Evolutionary conservation across 1,284 basidiomycete genomes (phyloP).

Genomic region (Lignosus rhinocerotis): DNA sequence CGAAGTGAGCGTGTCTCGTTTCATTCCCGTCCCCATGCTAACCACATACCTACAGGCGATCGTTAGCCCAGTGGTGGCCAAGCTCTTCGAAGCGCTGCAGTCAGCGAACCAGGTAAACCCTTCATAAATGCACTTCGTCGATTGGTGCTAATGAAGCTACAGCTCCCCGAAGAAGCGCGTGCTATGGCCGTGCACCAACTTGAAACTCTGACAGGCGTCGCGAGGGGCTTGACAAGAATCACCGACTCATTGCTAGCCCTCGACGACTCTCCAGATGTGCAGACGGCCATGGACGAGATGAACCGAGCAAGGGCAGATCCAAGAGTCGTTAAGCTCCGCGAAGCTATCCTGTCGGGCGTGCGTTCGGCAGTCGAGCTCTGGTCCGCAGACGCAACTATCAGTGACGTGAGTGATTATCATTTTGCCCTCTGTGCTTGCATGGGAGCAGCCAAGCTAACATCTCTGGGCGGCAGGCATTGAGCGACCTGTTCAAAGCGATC

Average conservation of each 20-base stretch:
- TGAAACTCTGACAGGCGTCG: slow-evolving; percentile 78
- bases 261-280: slow-evolving; percentile 54
- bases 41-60: slow-evolving; percentile 53
- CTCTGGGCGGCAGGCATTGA: slow-evolving; percentile 54
- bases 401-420: slow-evolving; percentile 56
- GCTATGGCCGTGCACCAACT: slow-evolving; percentile 64
- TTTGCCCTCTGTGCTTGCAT: background rate
- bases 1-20: slow-evolving; percentile 47
- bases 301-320: slow-evolving; percentile 63
- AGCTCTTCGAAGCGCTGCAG: slow-evolving; percentile 62
- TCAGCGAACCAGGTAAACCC: slow-evolving; percentile 49
- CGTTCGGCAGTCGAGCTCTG: slow-evolving; percentile 65
- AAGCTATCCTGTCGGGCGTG: slow-evolving; percentile 61
- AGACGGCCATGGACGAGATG: slow-evolving; percentile 54
- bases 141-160: slow-evolving; percentile 11
- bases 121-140: background rate
- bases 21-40: background rate
- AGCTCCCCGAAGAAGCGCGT: slow-evolving; percentile 73
- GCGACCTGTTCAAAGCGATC: slow-evolving; percentile 80
- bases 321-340: slow-evolving; percentile 62
- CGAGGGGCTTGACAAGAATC: slow-evolving; percentile 79
- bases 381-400: slow-evolving; percentile 76
- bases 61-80: slow-evolving; percentile 72
- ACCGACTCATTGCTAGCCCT: slow-evolving; percentile 68
- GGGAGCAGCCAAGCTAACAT: slow-evolving; percentile 4